Conservation (phyloP, 2,329 filamentous ascomycete genomes). For the Aspergillus sp. region DNA sequence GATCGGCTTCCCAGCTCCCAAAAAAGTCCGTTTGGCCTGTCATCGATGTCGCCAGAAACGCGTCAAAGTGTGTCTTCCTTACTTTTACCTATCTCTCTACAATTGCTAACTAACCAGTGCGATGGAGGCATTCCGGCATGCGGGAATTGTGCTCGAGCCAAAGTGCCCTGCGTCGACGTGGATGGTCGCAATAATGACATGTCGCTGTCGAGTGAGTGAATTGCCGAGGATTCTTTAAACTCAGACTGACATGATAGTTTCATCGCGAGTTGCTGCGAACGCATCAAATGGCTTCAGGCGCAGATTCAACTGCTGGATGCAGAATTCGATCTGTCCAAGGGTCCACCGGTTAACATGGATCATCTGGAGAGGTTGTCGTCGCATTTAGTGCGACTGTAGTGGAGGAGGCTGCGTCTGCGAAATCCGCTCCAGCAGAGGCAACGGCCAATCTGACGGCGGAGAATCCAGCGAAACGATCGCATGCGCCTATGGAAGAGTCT, state of each 20-base stretch:
- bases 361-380: constrained; percentile 1
- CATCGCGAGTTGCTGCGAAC: constrained; percentile 18
- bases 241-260: constrained; percentile 6
- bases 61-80: constrained; percentile 26
- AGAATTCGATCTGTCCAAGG: constrained; percentile 23
- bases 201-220: constrained; percentile 29
- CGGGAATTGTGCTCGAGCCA: constrained; percentile 33
- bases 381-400: background rate
- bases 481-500: constrained; percentile 11
- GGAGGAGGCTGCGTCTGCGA: no score
- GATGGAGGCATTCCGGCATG: constrained; percentile 36
- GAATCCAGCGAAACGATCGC: constrained; percentile 7
- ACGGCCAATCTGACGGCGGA: no score
- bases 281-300: constrained; percentile 32
- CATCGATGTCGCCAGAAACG: constrained; percentile 32
- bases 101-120: constrained; percentile 18
- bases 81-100: background rate
- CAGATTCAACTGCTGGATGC: constrained; percentile 22
- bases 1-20: constrained; percentile 7
- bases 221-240: background rate
- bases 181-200: constrained; percentile 32
- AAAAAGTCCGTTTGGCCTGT: constrained; percentile 37
- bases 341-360: constrained; percentile 20
- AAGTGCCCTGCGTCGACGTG: constrained; percentile 32
- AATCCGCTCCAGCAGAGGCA: no score